phyloP scores from a whole-genome alignment of 73 alveolate genomes.

The Tetrahymena thermophila region DNA sequence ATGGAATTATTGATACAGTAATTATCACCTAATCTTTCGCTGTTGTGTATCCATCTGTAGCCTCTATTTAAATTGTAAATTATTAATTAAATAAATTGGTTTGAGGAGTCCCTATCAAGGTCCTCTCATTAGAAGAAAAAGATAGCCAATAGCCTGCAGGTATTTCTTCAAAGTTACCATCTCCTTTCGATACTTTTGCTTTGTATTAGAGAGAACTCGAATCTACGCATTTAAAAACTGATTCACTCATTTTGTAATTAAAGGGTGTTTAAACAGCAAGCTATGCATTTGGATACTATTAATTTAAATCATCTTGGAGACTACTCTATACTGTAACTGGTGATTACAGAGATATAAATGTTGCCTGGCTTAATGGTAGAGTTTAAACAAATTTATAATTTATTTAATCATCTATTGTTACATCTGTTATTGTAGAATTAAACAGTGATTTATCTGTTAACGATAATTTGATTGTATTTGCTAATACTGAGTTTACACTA shows the following conservation, averaged over 20 bases:
- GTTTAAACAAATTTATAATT: too few relatives aligned
- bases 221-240: not conserved
- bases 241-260: not conserved
- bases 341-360: not conserved
- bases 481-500: not conserved
- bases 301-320: not conserved
- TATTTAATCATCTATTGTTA: not conserved
- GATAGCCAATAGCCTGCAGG: not conserved
- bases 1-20: not conserved
- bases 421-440: not conserved
- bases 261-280: not conserved
- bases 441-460: not conserved
- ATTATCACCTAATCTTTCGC: not conserved
- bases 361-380: not conserved
- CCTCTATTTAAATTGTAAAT: not conserved
- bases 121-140: not conserved
- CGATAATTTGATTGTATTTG: not conserved
- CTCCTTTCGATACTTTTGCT: not conserved
- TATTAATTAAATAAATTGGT: not conserved
- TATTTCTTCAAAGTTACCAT: not conserved
- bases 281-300: not conserved
- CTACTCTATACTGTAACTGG: not conserved
- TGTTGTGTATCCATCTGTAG: not conserved
- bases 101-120: not conserved
- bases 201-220: not conserved